Evolutionary conservation across 768 basidiomycete species (phyloP).

Genomic region (Calvatia gigantea): DNA sequence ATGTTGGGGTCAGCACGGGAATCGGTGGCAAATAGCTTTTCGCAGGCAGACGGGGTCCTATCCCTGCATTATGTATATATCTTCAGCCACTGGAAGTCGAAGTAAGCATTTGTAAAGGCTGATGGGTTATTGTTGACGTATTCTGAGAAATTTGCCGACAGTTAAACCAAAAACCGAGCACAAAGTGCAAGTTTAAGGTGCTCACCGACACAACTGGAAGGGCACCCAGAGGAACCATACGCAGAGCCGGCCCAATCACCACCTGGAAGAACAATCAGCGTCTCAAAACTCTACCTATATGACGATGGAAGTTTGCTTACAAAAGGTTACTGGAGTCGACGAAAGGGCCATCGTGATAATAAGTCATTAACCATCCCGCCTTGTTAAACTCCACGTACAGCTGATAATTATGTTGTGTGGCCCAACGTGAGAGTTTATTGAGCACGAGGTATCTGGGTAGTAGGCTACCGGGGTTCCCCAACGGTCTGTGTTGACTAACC

Average conservation of each 20-base stretch:
- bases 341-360: neutral
- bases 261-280: slow-evolving; percentile 13
- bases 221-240: slow-evolving; percentile 9
- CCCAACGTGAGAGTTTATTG: slow-evolving; percentile 49
- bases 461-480: slow-evolving; percentile 55
- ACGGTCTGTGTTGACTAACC: slow-evolving; percentile 30
- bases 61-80: no score
- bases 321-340: slow-evolving; percentile 46
- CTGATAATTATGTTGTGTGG: slow-evolving; percentile 58
- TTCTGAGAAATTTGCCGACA: slow-evolving; percentile 27
- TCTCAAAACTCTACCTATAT: neutral
- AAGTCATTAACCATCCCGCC: no score
- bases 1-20: no score
- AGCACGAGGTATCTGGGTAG: slow-evolving; percentile 54
- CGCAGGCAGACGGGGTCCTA: no score
- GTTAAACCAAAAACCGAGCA: neutral
- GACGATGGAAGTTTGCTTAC: slow-evolving; percentile 30
- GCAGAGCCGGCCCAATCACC: slow-evolving; percentile 15
- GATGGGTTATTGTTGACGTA: slow-evolving; percentile 60
- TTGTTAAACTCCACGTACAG: slow-evolving; percentile 20
- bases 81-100: slow-evolving; percentile 39
- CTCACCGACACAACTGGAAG: slow-evolving; percentile 10
- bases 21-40: no score
- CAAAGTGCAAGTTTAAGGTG: neutral
- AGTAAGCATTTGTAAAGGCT: slow-evolving; percentile 62